phyloP scores from a whole-genome alignment of 1,284 basidiomycete genomes.

The Agroathelia rolfsii region DNA sequence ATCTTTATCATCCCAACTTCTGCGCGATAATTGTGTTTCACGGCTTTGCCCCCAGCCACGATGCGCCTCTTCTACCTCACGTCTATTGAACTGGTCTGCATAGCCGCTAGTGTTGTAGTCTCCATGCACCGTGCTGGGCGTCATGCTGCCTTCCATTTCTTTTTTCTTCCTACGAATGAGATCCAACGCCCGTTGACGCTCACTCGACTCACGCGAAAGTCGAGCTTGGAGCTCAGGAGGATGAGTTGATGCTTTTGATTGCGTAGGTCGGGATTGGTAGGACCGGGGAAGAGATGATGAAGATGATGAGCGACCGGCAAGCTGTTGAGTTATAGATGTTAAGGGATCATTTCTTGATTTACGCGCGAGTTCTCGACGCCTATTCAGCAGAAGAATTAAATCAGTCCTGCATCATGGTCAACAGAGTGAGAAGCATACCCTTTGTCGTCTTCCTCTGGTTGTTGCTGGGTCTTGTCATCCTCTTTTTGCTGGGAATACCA shows the following conservation, averaged over 20 bases:
- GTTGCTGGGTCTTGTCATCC: no score
- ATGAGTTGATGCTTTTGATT: constrained; percentile 14
- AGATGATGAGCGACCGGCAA: constrained; percentile 31
- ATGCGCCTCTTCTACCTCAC: constrained; percentile 64
- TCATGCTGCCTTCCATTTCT: constrained; percentile 52
- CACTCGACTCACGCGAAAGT: constrained; percentile 58
- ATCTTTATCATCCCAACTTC: no score
- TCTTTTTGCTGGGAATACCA: constrained; percentile 55
- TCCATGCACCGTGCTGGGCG: constrained; percentile 58
- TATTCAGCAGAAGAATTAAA: no score
- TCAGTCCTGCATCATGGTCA: no score
- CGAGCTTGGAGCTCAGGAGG: constrained; percentile 43
- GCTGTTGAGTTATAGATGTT: constrained; percentile 59
- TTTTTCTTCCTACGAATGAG: constrained; percentile 55
- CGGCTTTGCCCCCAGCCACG: no score
- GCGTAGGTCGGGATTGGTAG: constrained; percentile 12
- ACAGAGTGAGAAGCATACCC: no score
- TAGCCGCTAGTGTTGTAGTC: constrained; percentile 37
- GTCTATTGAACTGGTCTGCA: constrained; percentile 59
- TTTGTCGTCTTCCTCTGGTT: no score
- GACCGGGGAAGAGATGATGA: no score
- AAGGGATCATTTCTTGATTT: constrained; percentile 64
- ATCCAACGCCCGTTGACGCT: constrained; percentile 60
- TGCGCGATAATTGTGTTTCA: no score
- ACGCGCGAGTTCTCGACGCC: constrained; percentile 49